Evolutionary conservation across 495 filamentous ascomycete species (phyloP), one percentile per base, ranked within the genome.

Genomic region (Trichodelitschia bisporula): DNA sequence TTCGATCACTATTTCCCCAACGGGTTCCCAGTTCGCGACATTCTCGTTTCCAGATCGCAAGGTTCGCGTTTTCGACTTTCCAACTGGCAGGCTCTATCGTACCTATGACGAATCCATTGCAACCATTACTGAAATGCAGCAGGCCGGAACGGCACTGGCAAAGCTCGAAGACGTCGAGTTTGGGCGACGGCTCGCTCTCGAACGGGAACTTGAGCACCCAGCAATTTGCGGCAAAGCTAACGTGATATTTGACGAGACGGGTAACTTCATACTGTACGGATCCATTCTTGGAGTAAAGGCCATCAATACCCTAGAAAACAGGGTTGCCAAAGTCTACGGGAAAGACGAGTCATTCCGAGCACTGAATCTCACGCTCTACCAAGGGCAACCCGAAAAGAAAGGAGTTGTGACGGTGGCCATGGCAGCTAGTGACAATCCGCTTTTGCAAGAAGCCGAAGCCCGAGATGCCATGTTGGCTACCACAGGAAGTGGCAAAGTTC

Each of bases 1-100:
- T 11, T 75, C 76, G n/a, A 52, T 99, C 28, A 78, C 74, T 0
- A 63, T 99, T 25, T 91, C 83, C 0, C 78, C 83, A 0, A 73
- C 75, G 0, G 76, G 79, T 4, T 61, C 66, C 18, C 74, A 77
- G 14, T 92, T 95, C 44, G 77, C 75, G 3, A 80, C 82, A 0
- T 70, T 89, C 40, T 99, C 86, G 1, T 72, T 92, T 44, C 86
- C 86, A 0, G 86, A 99, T 49, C 72, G 86, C 14, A 78, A 82
- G 45, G 62, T 95, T 14, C 73, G 86, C 4, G 50, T 99, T 24
- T 99, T 95, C 39, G 82, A 95, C 40, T 95, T 95, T 42, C 61
- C 70, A 4, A 66, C 78, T 0, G 86, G 68, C 4, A 92, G 89
- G 45, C 61, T 95, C 0, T 69, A 80, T 40, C 72, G 84, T 18